Percentiles rank a stretch among this genome's conserved stretches.
Conservation (phyloP, 2,329 filamentous ascomycete species). For the Daldinia sp. region DNA sequence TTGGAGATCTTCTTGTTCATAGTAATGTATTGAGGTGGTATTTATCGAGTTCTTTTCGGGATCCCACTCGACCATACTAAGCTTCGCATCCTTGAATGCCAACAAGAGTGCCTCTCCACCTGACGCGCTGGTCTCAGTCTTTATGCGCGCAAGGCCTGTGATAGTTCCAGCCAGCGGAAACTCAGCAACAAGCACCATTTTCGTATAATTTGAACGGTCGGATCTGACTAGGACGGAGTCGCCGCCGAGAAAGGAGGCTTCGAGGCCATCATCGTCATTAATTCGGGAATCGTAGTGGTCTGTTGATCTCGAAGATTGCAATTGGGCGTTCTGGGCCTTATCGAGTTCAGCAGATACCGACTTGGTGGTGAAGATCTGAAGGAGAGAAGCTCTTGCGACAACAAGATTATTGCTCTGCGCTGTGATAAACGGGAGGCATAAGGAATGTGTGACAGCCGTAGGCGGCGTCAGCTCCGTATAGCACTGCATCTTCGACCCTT, state of each 20-base stretch:
- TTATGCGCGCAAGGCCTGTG: constrained; percentile 83
- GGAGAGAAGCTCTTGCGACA: constrained; percentile 89
- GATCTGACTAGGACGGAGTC: constrained; percentile 72
- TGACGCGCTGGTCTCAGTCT: constrained; percentile 76
- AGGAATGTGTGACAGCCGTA: constrained; percentile 90
- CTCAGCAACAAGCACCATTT: constrained; percentile 87
- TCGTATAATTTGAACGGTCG: constrained; percentile 75
- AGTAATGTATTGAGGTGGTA: constrained; percentile 96
- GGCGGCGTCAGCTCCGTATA: constrained; percentile 96
- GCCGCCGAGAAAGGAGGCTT: constrained; percentile 73
- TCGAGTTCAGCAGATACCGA: constrained; percentile 74
- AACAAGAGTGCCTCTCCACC: constrained; percentile 87
- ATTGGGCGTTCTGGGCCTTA: constrained; percentile 54
- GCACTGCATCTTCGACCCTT: constrained; percentile 80
- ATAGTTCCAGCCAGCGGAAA: constrained; percentile 86
- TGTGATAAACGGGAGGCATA: constrained; percentile 82
- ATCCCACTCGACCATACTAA: constrained; percentile 95
- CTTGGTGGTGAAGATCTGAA: constrained; percentile 88
- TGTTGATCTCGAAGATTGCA: constrained; percentile 57
- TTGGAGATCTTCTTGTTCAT: constrained; percentile 91
- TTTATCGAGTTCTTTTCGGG: constrained; percentile 80
- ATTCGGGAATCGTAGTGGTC: constrained; percentile 64
- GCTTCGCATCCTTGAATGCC: constrained; percentile 89
- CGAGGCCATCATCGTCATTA: constrained; percentile 72
- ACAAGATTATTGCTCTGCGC: constrained; percentile 84